Percentiles rank a stretch among this genome's conserved stretches.
Evolutionary conservation across 805 yeast genomes (phyloP).

Genomic region (Ogataea thermomethanolica): DNA sequence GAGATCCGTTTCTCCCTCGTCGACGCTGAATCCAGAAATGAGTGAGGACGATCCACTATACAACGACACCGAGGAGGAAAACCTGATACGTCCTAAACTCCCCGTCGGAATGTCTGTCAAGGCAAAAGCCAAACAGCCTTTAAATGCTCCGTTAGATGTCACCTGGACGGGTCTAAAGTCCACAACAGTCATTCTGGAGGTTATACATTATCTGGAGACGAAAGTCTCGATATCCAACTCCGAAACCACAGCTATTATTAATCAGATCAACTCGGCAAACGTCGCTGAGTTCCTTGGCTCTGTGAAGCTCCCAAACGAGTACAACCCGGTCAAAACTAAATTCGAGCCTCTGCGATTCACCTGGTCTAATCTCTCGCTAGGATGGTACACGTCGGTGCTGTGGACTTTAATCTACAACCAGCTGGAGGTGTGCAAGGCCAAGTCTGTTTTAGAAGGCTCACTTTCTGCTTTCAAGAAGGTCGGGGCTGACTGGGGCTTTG

Average conservation of each 20-base stretch:
- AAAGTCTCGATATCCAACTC: constrained; percentile 35
- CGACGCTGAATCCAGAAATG: constrained; percentile 3
- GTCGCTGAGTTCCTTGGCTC: constrained; percentile 11
- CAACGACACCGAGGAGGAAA: constrained; percentile 19
- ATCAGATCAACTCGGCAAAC: constrained; percentile 40
- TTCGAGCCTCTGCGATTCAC: constrained; percentile 49
- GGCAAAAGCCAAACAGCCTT: constrained; percentile 52
- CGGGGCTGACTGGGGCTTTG: constrained; percentile 36
- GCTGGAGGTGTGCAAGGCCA: constrained; percentile 34
- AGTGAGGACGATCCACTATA: constrained; percentile 8
- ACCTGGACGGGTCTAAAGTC: constrained; percentile 60
- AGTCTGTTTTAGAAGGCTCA: constrained; percentile 32
- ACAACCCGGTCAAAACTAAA: constrained; percentile 36
- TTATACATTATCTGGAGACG: constrained; percentile 28
- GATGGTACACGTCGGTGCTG: constrained; percentile 70
- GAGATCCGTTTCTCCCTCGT: constrained; percentile 11
- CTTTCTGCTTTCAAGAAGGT: constrained; percentile 32
- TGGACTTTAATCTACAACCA: constrained; percentile 54
- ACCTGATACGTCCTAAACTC: constrained; percentile 42
- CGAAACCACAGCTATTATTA: constrained; percentile 33
- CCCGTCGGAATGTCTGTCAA: constrained; percentile 61
- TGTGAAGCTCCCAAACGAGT: constrained; percentile 34
- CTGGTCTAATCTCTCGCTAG: constrained; percentile 64
- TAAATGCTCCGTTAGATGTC: constrained; percentile 44
- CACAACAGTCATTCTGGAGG: constrained; percentile 37